Evolutionary conservation across 352 stramenopile species (phyloP).

Genomic region (Aphanomyces invadans): DNA sequence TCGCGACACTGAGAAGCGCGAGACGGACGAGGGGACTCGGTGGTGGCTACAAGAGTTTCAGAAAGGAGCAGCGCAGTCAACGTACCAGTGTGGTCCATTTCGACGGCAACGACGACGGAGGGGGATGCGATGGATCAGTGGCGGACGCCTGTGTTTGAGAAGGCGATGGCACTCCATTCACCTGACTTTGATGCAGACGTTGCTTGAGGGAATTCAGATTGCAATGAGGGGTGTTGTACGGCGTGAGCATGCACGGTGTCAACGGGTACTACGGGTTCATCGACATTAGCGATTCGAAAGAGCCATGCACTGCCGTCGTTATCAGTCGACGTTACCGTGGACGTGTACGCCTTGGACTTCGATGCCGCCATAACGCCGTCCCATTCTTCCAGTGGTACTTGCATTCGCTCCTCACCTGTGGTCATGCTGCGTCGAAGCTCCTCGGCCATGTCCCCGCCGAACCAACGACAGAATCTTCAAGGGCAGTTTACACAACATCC

Average conservation of each 20-base stretch:
- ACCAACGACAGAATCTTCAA: neutral
- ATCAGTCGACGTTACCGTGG: constrained; percentile 21
- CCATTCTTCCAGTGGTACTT: constrained; percentile 10
- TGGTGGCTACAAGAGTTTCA: neutral
- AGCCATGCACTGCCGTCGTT: no score
- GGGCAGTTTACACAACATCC: neutral
- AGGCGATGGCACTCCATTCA: neutral
- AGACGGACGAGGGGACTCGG: neutral
- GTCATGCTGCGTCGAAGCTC: constrained; percentile 11
- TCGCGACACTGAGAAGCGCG: neutral
- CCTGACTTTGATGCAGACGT: constrained; percentile 14
- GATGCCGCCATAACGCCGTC: constrained; percentile 17
- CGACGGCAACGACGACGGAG: neutral
- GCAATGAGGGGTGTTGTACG: constrained; percentile 22
- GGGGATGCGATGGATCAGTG: neutral
- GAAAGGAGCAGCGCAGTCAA: no score
- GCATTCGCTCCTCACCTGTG: constrained; percentile 6
- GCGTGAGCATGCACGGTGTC: constrained; percentile 21
- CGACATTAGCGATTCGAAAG: neutral
- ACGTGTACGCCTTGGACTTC: constrained; percentile 7
- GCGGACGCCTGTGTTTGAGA: neutral
- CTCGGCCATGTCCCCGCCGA: neutral
- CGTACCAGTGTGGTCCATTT: neutral
- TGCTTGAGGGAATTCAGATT: constrained; percentile 14
- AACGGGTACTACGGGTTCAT: constrained; percentile 8